phyloP scores from a whole-genome alignment of 2,329 filamentous ascomycete species.

The Sclerotinia sclerotiorum region DNA sequence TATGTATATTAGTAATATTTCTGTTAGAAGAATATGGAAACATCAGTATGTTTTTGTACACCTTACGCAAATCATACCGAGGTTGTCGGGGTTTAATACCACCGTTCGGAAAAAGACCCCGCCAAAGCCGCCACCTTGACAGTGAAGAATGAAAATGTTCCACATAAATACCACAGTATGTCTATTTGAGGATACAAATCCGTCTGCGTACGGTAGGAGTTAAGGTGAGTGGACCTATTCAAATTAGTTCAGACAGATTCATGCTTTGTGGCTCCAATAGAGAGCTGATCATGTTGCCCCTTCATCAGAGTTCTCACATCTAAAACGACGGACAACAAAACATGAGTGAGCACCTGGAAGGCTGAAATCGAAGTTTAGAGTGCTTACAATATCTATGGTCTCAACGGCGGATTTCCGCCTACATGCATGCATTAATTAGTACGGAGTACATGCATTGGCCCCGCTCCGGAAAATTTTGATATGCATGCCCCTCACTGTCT shows the following conservation, averaged over 20 bases:
- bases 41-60: neutral
- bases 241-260: neutral
- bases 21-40: constrained; percentile 12
- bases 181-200: constrained; percentile 16
- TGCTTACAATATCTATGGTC: neutral
- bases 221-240: neutral
- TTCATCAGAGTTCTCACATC: neutral
- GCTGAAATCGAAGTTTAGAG: neutral
- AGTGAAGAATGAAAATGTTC: neutral
- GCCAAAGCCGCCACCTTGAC: constrained; percentile 15
- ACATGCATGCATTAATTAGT: neutral
- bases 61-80: constrained; percentile 6
- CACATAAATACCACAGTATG: neutral
- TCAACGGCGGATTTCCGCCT: neutral
- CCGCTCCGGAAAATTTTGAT: constrained; percentile 1
- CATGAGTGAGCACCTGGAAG: neutral
- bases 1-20: constrained; percentile 20
- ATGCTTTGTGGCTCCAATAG: neutral
- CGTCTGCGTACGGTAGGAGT: constrained; percentile 1
- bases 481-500: neutral
- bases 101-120: constrained; percentile 2
- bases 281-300: neutral
- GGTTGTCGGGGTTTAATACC: neutral
- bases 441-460: neutral
- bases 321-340: neutral